phyloP scores from a whole-genome alignment of 805 yeast genomes.

The Wickerhamomyces subpelliculosus region DNA sequence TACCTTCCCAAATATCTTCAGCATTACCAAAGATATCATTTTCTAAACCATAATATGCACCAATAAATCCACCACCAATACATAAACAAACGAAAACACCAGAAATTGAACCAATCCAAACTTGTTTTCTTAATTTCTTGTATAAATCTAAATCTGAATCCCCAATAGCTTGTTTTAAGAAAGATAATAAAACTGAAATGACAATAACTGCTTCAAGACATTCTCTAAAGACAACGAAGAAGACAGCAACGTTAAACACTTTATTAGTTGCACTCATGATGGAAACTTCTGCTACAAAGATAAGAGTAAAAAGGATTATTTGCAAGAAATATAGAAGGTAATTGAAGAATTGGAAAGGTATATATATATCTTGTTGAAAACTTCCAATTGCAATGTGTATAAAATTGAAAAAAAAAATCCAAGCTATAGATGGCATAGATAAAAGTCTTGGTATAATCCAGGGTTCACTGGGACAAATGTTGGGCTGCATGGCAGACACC shows the following conservation, averaged over 20 bases:
- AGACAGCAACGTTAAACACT: conserved; percentile 47
- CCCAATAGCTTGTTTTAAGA: conserved; percentile 81
- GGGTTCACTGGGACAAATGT: too few species aligned
- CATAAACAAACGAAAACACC: conserved; percentile 78
- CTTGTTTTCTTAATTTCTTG: conserved; percentile 63
- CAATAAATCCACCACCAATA: conserved; percentile 91
- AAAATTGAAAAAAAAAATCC: neutral
- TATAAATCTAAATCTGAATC: conserved; percentile 44
- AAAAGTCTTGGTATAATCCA: neutral
- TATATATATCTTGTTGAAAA: too few species aligned
- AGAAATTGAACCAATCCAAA: conserved; percentile 72
- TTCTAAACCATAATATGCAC: conserved; percentile 77
- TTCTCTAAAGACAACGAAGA: conserved; percentile 91
- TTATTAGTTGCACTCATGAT: conserved; percentile 9
- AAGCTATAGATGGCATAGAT: neutral
- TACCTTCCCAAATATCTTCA: conserved; percentile 97
- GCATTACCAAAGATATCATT: conserved; percentile 79
- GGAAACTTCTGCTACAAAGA: too few species aligned
- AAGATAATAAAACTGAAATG: conserved; percentile 86
- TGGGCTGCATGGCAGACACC: too few species aligned
- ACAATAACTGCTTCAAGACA: conserved; percentile 88
- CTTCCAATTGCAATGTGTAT: neutral
- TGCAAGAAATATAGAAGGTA: too few species aligned
- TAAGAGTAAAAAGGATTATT: too few species aligned
- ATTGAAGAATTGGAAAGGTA: too few species aligned